Evolutionary conservation across 164 flowering plant species (phyloP), one percentile per base, ranked within the genome.

Genomic region (Magnolia changhungtana): DNA sequence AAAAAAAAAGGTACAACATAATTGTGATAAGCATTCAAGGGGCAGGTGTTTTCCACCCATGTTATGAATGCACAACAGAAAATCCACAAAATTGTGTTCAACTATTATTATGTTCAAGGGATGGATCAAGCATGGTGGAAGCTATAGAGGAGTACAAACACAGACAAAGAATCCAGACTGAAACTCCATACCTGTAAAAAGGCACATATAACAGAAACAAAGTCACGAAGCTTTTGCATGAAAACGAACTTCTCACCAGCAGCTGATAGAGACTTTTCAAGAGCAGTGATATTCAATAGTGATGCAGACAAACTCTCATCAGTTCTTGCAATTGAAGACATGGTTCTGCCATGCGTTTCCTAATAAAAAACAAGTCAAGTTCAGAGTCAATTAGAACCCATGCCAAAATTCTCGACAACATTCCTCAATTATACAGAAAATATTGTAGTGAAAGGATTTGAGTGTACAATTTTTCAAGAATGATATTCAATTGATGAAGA

Each of bases 151-250:
- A 37, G 49, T 24, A 11, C 63, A 2, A 78, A 73, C 67, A 64
- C 21, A 64, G 10, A n/a, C 45, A 37, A 37, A 70, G 13, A 16
- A 81, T 77, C 75, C 69, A 82, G 81, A 85, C 81, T 67, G 68
- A 79, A 80, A 79, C 52, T 19, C 29, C 89, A 74, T 89, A 96
- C 99, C 98, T 92, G 90, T 86, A 96, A 85, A 85, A 94, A 91
- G 75, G 90, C 95, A 84, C 97, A 96, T 81, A 96, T 80, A 84
- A 89, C 90, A 85, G 97, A 88, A 81, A 96, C 87, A 87, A 87
- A 96, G 85, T 94, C 89, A 80, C 93, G 94, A 79, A 92, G 93
- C 92, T 90, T 88, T 89, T 94, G 97, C 99, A 94, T 91, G 83
- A 91, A 96, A 82, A 87, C 84, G 90, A 83, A 96, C 92, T 88